Evolutionary conservation across 306 rosid species (phyloP), one percentile per base, ranked within the genome.

Genomic region (Sicyos edulis): DNA sequence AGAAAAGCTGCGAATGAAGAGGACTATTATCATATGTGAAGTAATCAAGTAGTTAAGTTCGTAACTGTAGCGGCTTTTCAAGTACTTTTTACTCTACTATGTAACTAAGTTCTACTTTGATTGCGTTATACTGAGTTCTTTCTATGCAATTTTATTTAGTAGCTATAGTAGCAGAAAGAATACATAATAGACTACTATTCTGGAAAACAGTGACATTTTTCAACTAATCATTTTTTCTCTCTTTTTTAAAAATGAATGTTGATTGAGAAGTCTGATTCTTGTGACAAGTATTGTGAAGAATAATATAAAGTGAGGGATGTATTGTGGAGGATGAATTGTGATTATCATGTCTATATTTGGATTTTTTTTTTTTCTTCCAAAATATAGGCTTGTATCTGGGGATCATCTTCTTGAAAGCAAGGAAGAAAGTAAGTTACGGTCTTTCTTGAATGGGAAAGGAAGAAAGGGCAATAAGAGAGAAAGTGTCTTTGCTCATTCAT

Each of bases 1-100:
- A 22, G 73, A 69, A 9, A 42, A 69, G 73, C 73, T 69, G 58
- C 73, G 10, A 24, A 3, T 24, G 59, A 5, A 9, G 52, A 69
- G 21, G 24, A 49, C 44, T 57, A 50, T 50, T 51, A 24, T 24
- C 14, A 49, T 26, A 47, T 69, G 73, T 69, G 19, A 42, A 42
- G 47, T 42, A 42, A 42, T 42, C 47, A 8, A 69, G 24, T 24
- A 69, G 73, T 24, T 69, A 51, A 69, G 59, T 24, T 69, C 51
- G 59, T 67, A 24, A 50, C 73, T 69, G 73, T 24, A 69, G 50
- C 49, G 40, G 7, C 50, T 21, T 34, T 62, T 37, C 51, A 29
- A 37, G 73, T 24, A 24, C 58, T 26, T 69, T 50, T 69, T 49
- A 8, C 73, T 69, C 42, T 67, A 42, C 47, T 7, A 42, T 42